Base-by-base conservation (phyloP, 305 asterid species). In the Ilex paraguariensis region DNA sequence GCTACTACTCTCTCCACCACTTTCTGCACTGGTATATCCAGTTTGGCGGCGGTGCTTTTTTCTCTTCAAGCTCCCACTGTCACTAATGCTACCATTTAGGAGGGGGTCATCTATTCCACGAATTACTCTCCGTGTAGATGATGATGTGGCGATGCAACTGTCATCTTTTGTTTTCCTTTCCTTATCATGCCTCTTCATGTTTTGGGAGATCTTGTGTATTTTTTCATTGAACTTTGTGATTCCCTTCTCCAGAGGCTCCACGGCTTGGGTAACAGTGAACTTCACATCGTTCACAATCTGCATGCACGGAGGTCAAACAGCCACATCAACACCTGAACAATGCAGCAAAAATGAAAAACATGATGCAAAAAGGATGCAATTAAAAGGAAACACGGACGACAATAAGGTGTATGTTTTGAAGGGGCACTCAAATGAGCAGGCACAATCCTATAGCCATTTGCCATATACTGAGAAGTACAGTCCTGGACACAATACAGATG, bases 271-370 rank as follows among this genome's bases (percentile, higher is more conserved):
- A 28, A 92, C 87, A 0, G 98, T 92, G 70, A 84, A 87, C 80
- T 82, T 92, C 75, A 92, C 87, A 61, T 92, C 98, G 39, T 87
- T 92, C 80, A 92, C 97, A 71, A 92, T 92, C 98, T 92, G 92
- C 45, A 6, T 13, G 15, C 48, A 62, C 48, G 39, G 70, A 54
- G 50, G 49, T 7, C 66, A 56, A 59, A 65, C 42, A 62, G 13
- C 9, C 9, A 21, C 16, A 66, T 60, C 15, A 36, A 46, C 49
- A 36, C 70, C 13, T 21, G 14, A 13, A 12, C 8, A 14, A 55
- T 33, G 31, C 50, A 31, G 6, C 36, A 65, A 61, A 56, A 48
- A 32, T 36, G 31, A 6, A 65, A 46, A 57, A n/a, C n/a, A 31
- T 21, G 15, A n/a, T 8, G 7, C 9, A 8, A 30, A n/a, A 15